Base-by-base conservation (phyloP, 2,329 filamentous ascomycete species). In the Fusarium sp. region DNA sequence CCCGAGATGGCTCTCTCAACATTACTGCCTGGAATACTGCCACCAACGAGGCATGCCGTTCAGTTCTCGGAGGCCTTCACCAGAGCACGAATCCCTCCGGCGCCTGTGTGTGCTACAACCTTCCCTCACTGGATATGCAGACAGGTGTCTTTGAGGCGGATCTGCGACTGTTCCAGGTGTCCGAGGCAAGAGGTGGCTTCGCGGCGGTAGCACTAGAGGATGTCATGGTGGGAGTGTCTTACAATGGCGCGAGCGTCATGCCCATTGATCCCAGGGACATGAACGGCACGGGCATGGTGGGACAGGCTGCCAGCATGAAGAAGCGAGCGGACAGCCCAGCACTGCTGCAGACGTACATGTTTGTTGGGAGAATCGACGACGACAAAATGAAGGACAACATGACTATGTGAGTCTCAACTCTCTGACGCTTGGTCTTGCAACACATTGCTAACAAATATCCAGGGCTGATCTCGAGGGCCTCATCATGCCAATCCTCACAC, bases 81-180 rank as follows among this genome's bases (percentile, higher is more conserved):
- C 82, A 85, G 64, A 88, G 90, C 43, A 87, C 88, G 27, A 95
- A 95, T 71, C 92, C 92, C 6, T 91, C 92, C 10, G 94, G 94
- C 53, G 88, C 94, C 50, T 91, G 91, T 62, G 88, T 93, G 50
- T 97, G 94, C 86, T 96, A 95, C 83, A 97, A 96, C 78, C 80
- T 97, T 27, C 90, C 91, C 0, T 89, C 88, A 40, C 86, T 94
- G 61, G 87, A 95, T 81, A 89, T 88, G 72, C 79, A 80, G 6
- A 90, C 88, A 1, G 93, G 93, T 31, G 83, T 89, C 15, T 96
- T 96, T 77, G 88, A 92, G 79, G 92, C 93, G 31, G 93, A 96
- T 77, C 80, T 96, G 53, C 87, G 93, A 57, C 83, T 96, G 64
- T 96, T 90, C 81, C 90, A 91, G 78, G 81, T 95, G 48, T 90